Evolutionary conservation across 2,329 filamentous ascomycete genomes (phyloP), one percentile per base, ranked within the genome.

Genomic region (Trematosphaeria pertusa): DNA sequence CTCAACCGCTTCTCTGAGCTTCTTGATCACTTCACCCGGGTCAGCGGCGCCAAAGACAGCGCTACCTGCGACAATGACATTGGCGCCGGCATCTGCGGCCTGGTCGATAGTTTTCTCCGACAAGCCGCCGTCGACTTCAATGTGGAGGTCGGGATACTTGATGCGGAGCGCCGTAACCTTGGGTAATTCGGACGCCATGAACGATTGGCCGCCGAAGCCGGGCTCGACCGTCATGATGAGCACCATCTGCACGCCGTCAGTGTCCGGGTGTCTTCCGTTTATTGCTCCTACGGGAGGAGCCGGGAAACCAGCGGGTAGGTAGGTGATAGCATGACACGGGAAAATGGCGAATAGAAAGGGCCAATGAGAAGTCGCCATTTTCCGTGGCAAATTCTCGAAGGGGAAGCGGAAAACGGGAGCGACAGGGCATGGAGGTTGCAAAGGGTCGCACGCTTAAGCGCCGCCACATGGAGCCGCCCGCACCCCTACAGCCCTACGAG

Each of bases 161-260:
- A 87, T 78, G 50, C 94, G 85, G 60, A 99, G 80, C 30, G 87
- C 91, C 58, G 87, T 76, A 18, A 99, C 94, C 78, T 99, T 99
- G 68, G 93, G 91, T 59, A 99, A 84, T 77, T 96, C 91, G 5
- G 89, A 90, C 10, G 91, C 86, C 91, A 97, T 97, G 80, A 99
- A 99, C 69, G 96, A 97, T 71, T 99, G 94, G 5, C 94, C 94
- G 54, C 94, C 94, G 69, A 99, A 99, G 35, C 94, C 94, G 34
- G 94, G 94, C 75, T 99, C 85, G 33, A 99, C 94, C 1, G 94
- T 99, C 94, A 99, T 99, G 50, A 99, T 84, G 14, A 99, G 85
- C 28, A 96, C 91, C 94, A 99, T 99, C 93, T 97, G 54, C 9
- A 14, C 15, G 28, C 9, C 44, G 64, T 50, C 41, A 46, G 51